These are phyloP conservation scores for Penicillium sp. DNA, from an alignment of 2,329 filamentous ascomycete species.

Conservation along the genomic window DNA sequence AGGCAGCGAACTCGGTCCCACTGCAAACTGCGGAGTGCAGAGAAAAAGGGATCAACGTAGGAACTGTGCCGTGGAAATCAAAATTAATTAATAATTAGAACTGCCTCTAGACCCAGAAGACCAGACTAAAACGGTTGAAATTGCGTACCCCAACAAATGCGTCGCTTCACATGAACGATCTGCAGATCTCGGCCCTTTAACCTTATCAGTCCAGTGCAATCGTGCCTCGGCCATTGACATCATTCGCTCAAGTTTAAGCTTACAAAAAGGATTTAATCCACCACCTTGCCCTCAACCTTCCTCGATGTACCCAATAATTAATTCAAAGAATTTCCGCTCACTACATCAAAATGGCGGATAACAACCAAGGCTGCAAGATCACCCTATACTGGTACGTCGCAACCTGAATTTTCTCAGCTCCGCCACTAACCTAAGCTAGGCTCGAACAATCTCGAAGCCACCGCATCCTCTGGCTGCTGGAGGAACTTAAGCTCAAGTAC, in stretches of 20 bases:
- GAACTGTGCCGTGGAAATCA: not conserved
- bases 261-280: not conserved
- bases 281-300: not conserved
- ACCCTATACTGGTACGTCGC: constrained; percentile 63
- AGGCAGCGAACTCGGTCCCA: not conserved
- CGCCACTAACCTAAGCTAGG: constrained; percentile 51
- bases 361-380: constrained; percentile 50
- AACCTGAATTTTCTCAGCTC: not conserved
- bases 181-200: constrained; percentile 14
- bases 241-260: constrained; percentile 4
- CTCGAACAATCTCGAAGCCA: constrained; percentile 80
- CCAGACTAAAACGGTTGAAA: not conserved
- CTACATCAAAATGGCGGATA: constrained; percentile 14
- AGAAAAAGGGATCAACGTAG: not conserved
- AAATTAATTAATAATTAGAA: not conserved
- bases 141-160: constrained; percentile 1
- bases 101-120: not conserved
- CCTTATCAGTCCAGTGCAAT: constrained; percentile 12
- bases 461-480: constrained; percentile 80
- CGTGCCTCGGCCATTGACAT: constrained; percentile 18
- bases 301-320: no score
- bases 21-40: not conserved
- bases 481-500: constrained; percentile 78
- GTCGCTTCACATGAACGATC: constrained; percentile 18
- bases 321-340: not conserved